Evolutionary conservation across 352 stramenopile genomes (phyloP), one percentile per base, ranked within the genome.

Genomic region (Phytophthora chlamydospora): DNA sequence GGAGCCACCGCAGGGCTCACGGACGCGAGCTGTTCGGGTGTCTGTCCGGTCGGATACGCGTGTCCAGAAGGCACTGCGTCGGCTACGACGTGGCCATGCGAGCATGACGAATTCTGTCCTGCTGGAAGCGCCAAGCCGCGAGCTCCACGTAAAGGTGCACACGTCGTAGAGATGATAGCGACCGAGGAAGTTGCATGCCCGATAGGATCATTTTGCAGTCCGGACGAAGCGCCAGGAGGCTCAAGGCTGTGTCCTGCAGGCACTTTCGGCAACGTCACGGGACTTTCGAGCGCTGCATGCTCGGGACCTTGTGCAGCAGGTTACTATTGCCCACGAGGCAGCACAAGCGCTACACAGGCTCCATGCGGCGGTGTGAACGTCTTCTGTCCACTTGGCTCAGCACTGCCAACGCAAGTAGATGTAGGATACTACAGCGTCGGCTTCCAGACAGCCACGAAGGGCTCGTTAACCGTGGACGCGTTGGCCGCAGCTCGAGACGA

Each of bases 1-100:
- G 89, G 89, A 19, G 74, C 56, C 3, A 55, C 35, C 4, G 56
- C 57, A n/a, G 85, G 85, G 1, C 44, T 78, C 9, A 66, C 39
- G 0, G 55, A 79, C n/a, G 24, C 72, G 0, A 57, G 42, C 1
- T 97, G 90, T 41, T 80, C 76, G 0, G 88, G 89, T 0, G 9
- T 48, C 0, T 97, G 90, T 54, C 58, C 47, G 6, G 45, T 71
- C 13, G 88, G 90, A 0, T 94, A 80, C 58, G 90, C 78, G 31
- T 90, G 83, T 41, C 79, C 83, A 1, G 17, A 50, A 35, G 83
- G 80, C 10, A 89, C 75, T 31, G 71, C 78, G 8, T 80, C 76
- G 6, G 45, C 73, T 2, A 89, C 75, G 0, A 52, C 72, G 8
- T 64, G 54, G 7, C 68, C 49, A 6, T 89, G 80, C 40, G 68